Base-by-base conservation (phyloP, 2,329 filamentous ascomycete species). In the Mariannaea sp. region DNA sequence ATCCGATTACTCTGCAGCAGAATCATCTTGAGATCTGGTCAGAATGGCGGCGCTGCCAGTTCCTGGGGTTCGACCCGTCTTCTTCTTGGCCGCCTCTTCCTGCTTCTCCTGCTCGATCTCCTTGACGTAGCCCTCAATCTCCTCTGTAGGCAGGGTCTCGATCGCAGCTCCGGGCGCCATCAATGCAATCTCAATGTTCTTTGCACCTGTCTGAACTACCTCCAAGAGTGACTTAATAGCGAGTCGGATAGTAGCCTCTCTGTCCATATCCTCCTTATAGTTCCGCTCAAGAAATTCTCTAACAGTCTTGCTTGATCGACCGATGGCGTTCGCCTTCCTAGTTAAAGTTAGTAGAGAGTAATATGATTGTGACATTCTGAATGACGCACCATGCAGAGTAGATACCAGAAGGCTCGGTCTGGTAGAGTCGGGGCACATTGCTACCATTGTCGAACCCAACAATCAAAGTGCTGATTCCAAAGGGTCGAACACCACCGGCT, bases 21-120 rank as follows among this genome's bases (percentile, higher is more conserved):
- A 71, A 58, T 75, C 73, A 49, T 74, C 74, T 56, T 70, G 69
- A 70, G 77, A 74, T 78, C 86, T 77, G 74, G 90, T 92, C 68
- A 90, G 79, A 67, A 94, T 91, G 36, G 90, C 83, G 14, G 89
- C 85, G 63, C 77, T 86, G 40, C 86, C 86, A 43, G 82, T 84
- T 53, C 86, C 87, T n/a, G 86, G 82, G 57, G 84, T 83, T 65
- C 87, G 81, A 54, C 89, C 88, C 38, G 85, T 89, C 86, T 96
- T 95, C 87, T 96, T 96, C 83, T 92, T 96, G 33, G 90, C 91
- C 19, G 93, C 93, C 80, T 99, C 94, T 75, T 97, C 94, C 72
- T 96, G 92, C 84, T 99, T 99, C 83, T 99, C 95, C 68, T 92
- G 89, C 80, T 99, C 96, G 74, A 99, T 99, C 75, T 86, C 94